phyloP scores from a whole-genome alignment of 768 basidiomycete species.

The Panellus pusillus region DNA sequence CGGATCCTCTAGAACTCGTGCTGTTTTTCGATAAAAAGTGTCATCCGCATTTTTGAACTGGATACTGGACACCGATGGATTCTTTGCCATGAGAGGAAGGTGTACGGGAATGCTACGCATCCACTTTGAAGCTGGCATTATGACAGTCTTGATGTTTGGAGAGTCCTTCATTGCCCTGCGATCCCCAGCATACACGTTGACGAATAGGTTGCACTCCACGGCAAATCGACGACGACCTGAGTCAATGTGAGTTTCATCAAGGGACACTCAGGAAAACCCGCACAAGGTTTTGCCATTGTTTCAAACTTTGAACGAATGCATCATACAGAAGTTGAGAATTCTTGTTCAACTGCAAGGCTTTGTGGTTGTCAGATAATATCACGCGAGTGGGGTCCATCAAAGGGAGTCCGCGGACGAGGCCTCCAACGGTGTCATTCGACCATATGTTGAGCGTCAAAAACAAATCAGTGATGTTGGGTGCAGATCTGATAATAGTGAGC shows the following conservation, averaged over 20 bases:
- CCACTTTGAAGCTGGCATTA: neutral
- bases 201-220: neutral
- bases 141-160: neutral
- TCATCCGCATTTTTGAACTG: neutral
- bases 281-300: neutral
- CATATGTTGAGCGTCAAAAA: slow-evolving; percentile 8
- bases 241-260: neutral
- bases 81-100: neutral
- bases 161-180: neutral
- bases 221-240: slow-evolving; percentile 1
- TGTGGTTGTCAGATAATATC: slow-evolving; percentile 5
- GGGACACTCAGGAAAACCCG: too few relatives aligned
- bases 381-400: slow-evolving; percentile 13
- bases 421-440: slow-evolving; percentile 10
- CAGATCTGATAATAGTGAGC: neutral
- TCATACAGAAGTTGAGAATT: neutral
- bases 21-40: too few relatives aligned
- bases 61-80: slow-evolving; percentile 4
- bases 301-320: neutral
- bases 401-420: slow-evolving; percentile 7
- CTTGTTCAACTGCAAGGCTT: neutral
- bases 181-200: too few relatives aligned
- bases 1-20: neutral
- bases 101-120: neutral
- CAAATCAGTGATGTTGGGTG: neutral